A percentile compares a stretch with the other conserved stretches of the same genome.
Evolutionary conservation across 176 grass and related monocot species (phyloP).

Genomic region (Phyllostachys edulis): DNA sequence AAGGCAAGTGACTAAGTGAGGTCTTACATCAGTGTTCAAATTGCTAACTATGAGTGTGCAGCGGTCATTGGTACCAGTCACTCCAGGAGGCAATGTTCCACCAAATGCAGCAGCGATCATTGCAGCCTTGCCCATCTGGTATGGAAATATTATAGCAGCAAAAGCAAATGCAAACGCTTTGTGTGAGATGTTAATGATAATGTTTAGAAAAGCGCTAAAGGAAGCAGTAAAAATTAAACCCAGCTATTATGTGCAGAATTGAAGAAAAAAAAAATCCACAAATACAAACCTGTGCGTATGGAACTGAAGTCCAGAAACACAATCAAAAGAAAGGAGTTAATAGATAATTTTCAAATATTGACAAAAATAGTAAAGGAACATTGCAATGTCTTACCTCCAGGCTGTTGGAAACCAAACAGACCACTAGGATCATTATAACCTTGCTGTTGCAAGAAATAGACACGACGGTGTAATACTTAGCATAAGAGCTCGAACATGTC

Average conservation of each 20-base stretch:
- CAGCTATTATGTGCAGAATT: not conserved
- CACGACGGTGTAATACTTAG: not conserved
- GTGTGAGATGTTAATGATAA: constrained; percentile 10
- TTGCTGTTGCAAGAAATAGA: constrained; percentile 43
- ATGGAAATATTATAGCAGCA: constrained; percentile 21
- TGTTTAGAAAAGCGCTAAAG: not conserved
- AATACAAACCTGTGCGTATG: constrained; percentile 80
- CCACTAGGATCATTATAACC: constrained; percentile 72
- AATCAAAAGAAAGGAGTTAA: constrained; percentile 1
- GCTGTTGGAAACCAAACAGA: constrained; percentile 63
- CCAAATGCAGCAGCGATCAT: constrained; percentile 86
- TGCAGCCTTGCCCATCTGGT: constrained; percentile 69
- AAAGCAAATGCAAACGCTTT: constrained; percentile 5
- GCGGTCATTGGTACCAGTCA: constrained; percentile 80
- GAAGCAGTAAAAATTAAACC: not conserved
- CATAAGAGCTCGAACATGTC: not conserved
- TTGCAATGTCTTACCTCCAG: constrained; percentile 43
- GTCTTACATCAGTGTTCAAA: constrained; percentile 85
- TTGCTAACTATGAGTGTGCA: constrained; percentile 93
- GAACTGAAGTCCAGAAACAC: constrained; percentile 44
- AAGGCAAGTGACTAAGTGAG: not conserved
- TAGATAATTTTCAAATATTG: not conserved
- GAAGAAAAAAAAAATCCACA: not conserved
- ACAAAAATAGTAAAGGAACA: constrained; percentile 7
- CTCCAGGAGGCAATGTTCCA: constrained; percentile 66